Conservation (phyloP, 2,329 filamentous ascomycete species). For the Immersiporthe knoxdaviesiana region DNA sequence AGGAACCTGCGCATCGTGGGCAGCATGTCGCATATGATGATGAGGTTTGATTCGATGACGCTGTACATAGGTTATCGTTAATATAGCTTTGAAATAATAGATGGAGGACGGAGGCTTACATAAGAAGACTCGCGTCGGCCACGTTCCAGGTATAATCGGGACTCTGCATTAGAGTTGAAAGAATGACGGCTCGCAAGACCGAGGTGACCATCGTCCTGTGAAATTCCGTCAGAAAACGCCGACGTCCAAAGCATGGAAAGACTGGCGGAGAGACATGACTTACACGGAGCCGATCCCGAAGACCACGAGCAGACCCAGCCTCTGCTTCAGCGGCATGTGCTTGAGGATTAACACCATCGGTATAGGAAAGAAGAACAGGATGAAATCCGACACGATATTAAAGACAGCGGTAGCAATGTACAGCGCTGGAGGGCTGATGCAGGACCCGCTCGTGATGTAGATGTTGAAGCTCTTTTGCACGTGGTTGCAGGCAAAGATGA, state of each 20-base stretch:
- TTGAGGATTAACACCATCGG: slow-evolving; percentile 50
- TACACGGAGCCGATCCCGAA: slow-evolving; percentile 39
- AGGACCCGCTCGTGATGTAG: slow-evolving; percentile 39
- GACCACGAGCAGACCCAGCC: slow-evolving; percentile 47
- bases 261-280: not conserved
- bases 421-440: slow-evolving; percentile 50
- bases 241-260: too few species aligned
- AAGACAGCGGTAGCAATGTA: slow-evolving; percentile 53
- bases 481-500: slow-evolving; percentile 44
- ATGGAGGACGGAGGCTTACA: slow-evolving; percentile 16
- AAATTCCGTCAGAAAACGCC: slow-evolving; percentile 37
- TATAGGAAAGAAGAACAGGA: slow-evolving; percentile 51
- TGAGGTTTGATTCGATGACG: slow-evolving; percentile 45
- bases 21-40: slow-evolving; percentile 46
- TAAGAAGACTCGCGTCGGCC: slow-evolving; percentile 32
- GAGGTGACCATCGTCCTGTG: slow-evolving; percentile 42
- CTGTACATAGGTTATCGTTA: slow-evolving; percentile 35
- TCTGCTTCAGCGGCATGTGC: slow-evolving; percentile 48
- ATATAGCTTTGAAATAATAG: not conserved
- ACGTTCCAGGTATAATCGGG: slow-evolving; percentile 39
- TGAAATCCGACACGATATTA: slow-evolving; percentile 52
- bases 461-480: slow-evolving; percentile 40
- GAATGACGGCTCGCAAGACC: slow-evolving; percentile 36
- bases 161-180: slow-evolving; percentile 35
- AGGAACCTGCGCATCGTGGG: slow-evolving; percentile 47